A percentile compares a stretch with the other conserved stretches of the same genome.
These are phyloP conservation scores for Leptosphaerulina australis DNA, from an alignment of 2,329 filamentous ascomycete genomes.

Conservation along the genomic window DNA sequence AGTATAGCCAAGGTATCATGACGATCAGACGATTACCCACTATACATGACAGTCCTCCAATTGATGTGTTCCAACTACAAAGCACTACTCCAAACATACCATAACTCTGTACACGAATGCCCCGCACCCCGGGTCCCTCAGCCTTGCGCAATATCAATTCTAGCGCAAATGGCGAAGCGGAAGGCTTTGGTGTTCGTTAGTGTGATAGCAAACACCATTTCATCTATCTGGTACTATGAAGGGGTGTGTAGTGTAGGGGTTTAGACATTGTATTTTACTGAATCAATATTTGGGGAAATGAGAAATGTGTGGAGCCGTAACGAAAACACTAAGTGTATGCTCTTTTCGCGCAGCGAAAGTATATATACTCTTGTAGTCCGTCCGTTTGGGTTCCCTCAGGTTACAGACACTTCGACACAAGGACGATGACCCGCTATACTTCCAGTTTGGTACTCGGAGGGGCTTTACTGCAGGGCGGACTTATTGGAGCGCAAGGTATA, in stretches of 20 bases:
- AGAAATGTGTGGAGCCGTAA: background rate
- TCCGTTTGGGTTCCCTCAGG: background rate
- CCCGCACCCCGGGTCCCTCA: background rate
- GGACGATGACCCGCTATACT: constrained; percentile 5
- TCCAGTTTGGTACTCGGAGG: constrained; percentile 15
- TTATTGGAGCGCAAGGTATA: constrained; percentile 24
- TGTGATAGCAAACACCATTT: background rate
- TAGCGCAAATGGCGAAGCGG: background rate
- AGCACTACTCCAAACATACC: background rate
- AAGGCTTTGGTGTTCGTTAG: background rate
- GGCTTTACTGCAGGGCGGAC: constrained; percentile 23
- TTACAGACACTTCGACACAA: background rate
- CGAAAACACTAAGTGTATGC: background rate
- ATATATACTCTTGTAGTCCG: background rate
- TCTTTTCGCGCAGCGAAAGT: background rate
- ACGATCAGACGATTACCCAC: constrained; percentile 8
- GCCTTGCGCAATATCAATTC: constrained; percentile 2
- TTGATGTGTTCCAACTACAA: background rate
- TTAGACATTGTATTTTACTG: background rate
- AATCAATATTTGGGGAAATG: constrained; percentile 4
- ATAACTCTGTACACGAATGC: background rate
- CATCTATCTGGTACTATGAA: constrained; percentile 13
- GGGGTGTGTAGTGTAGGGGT: background rate
- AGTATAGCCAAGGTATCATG: constrained; percentile 1
- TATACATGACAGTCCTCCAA: constrained; percentile 3